Base-by-base conservation (phyloP, 176 grass and related monocot species). In the Poa pratensis region DNA sequence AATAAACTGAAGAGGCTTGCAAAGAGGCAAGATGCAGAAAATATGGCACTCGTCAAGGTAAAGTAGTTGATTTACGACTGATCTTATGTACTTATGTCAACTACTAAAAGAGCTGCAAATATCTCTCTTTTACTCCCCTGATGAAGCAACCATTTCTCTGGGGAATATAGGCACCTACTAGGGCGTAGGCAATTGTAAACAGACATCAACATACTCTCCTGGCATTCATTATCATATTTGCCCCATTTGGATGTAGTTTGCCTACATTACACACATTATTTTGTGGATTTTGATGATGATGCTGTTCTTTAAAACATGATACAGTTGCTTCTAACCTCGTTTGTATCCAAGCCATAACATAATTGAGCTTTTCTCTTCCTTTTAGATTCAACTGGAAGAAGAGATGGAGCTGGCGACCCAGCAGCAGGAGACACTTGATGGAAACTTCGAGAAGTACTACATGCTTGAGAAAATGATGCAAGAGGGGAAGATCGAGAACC, bases 11-110 rank as follows among this genome's bases (percentile, higher is more conserved):
- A 82, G 67, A 24, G 3, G 24, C 90, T 95, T 30, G 61, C 80
- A 60, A 87, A 79, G 83, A 82, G 68, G 65, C 93, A 95, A 22
- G 86, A 88, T 49, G 30, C 63, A 71, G 77, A 95, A 73, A 90
- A 83, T 75, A 76, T 95, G 50, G 52, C 88, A 39, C 76, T 92
- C 0, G 28, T 95, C 63, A 84, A 95, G 93, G 93, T 95, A 82
- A 86, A 45, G 22, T 43, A 40, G 5, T 73, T 73, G 14, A 42
- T 54, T 27, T 69, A 15, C 73, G 26, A 7, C 64, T 53, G 27
- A 30, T 53, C 62, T 65, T 7, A 64, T 30, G 26, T 64, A 7
- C 60, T 30, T 64, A 65, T 65, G 28, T 34, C 27, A 65, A 17
- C 27, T 65, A 34, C 28, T 14, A 17, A 46, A 49, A 17, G 64